Evolutionary conservation across 148 eudicot genomes (phyloP).

Genomic region (Arctostaphylos glauca): DNA sequence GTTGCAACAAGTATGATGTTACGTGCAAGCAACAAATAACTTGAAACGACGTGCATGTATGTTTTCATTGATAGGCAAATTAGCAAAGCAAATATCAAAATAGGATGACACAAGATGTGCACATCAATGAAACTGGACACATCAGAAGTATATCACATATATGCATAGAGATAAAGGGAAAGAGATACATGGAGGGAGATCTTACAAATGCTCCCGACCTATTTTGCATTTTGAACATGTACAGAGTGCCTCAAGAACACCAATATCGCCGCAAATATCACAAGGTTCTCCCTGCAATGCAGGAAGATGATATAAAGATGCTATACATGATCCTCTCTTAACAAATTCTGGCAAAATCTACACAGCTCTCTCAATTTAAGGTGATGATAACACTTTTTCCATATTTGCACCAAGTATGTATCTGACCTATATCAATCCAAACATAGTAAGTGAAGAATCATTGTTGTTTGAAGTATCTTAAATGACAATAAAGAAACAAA

Average conservation of each 20-base stretch:
- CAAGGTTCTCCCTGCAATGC: slow-evolving; percentile 29
- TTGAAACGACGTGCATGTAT: neutral
- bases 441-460: neutral
- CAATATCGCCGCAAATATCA: slow-evolving; percentile 41
- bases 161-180: neutral
- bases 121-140: neutral
- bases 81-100: neutral
- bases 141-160: neutral
- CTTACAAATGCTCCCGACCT: slow-evolving; percentile 33
- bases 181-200: neutral
- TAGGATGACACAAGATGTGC: neutral
- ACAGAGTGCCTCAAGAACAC: slow-evolving; percentile 17
- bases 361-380: neutral
- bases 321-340: neutral
- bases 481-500: neutral
- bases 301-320: neutral
- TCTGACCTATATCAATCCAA: neutral
- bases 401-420: neutral
- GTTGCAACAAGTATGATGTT: neutral
- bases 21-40: neutral
- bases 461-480: neutral
- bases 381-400: neutral
- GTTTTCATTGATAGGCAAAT: neutral
- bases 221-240: slow-evolving; percentile 33
- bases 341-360: neutral